These are phyloP conservation scores for Crithidia sp. DNA, from an alignment of 208 protist species.

Conservation along the genomic window DNA sequence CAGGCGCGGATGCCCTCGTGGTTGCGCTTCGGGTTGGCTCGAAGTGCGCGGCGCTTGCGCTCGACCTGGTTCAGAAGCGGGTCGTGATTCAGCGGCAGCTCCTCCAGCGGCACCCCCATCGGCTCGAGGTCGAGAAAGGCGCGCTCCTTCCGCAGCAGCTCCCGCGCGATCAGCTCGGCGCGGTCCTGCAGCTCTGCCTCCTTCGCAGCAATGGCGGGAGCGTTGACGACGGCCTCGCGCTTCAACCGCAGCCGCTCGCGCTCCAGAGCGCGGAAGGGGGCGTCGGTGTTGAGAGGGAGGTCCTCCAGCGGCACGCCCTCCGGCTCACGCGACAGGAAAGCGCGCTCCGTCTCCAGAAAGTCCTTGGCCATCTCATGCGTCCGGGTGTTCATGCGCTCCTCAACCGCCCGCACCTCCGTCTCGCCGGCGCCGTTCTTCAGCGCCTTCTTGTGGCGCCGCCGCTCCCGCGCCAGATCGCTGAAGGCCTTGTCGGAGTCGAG, in stretches of 20 bases:
- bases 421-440: constrained; percentile 47
- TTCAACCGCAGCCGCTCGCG: constrained; percentile 65
- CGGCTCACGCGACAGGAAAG: constrained; percentile 67
- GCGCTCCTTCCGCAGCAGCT: constrained; percentile 75
- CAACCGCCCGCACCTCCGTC: constrained; percentile 49
- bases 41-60: constrained; percentile 53
- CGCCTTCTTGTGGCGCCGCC: constrained; percentile 59
- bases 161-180: constrained; percentile 51
- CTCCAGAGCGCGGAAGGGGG: constrained; percentile 52
- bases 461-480: constrained; percentile 59
- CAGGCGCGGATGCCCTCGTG: constrained; percentile 51
- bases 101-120: constrained; percentile 74
- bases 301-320: constrained; percentile 74
- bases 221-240: constrained; percentile 48
- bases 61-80: constrained; percentile 71
- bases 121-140: constrained; percentile 87
- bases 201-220: constrained; percentile 27
- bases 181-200: constrained; percentile 62
- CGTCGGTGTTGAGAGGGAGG: constrained; percentile 66
- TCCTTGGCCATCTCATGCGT: constrained; percentile 60
- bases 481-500: constrained; percentile 75
- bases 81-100: constrained; percentile 82
- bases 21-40: constrained; percentile 54
- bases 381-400: constrained; percentile 78
- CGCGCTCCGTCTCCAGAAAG: constrained; percentile 59